Evolutionary conservation across 176 grass and related monocot genomes (phyloP).

Genomic region (Phyllostachys edulis): DNA sequence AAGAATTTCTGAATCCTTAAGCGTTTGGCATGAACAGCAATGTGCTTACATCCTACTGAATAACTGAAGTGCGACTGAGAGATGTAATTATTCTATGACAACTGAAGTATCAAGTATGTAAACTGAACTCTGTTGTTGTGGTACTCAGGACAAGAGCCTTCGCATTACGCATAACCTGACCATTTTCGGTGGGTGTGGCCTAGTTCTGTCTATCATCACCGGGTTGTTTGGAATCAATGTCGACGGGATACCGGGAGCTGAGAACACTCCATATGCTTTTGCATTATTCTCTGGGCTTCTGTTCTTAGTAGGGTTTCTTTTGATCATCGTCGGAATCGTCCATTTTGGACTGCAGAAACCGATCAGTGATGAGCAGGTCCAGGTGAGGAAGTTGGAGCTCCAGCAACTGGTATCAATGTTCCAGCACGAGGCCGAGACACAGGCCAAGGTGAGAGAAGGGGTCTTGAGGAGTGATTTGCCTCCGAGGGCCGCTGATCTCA

Average conservation of each 20-base stretch:
- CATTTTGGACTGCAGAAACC: conserved; percentile 58
- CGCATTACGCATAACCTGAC: conserved; percentile 51
- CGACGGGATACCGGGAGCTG: conserved; percentile 55
- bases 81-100: not conserved
- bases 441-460: conserved; percentile 60
- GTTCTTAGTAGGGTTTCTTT: conserved; percentile 31
- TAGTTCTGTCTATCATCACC: conserved; percentile 61
- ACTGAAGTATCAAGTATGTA: not conserved
- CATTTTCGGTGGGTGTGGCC: conserved; percentile 51
- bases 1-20: not conserved
- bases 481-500: conserved; percentile 45
- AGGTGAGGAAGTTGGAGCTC: conserved; percentile 60
- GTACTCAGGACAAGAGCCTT: conserved; percentile 56
- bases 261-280: conserved; percentile 53
- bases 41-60: not conserved
- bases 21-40: not conserved
- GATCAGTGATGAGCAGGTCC: conserved; percentile 41
- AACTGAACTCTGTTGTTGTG: not conserved
- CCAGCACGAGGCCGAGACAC: conserved; percentile 58
- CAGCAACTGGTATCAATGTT: conserved; percentile 58
- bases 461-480: conserved; percentile 52
- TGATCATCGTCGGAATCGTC: conserved; percentile 38
- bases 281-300: conserved; percentile 43
- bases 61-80: not conserved
- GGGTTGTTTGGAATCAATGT: conserved; percentile 59